These are phyloP conservation scores for Sextonia rubra DNA, from an alignment of 164 flowering plant genomes.

Conservation along the genomic window DNA sequence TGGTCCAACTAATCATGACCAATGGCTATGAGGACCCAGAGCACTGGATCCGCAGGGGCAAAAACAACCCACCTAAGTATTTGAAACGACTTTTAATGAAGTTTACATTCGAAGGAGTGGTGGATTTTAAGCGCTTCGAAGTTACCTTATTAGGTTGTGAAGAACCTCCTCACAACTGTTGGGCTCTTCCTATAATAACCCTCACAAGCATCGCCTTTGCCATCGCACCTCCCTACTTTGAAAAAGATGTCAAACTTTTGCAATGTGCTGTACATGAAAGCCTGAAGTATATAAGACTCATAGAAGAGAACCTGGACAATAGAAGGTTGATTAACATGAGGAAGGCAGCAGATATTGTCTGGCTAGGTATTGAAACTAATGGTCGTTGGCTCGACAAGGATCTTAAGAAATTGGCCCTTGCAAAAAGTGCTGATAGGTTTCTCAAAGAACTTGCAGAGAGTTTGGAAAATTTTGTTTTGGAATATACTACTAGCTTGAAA, in stretches of 20 bases:
- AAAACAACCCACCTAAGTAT: conserved; percentile 35
- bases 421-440: neutral
- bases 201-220: conserved; percentile 47
- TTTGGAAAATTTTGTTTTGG: neutral
- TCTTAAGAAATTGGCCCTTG: neutral
- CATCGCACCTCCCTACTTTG: conserved; percentile 36
- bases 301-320: conserved; percentile 36
- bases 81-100: conserved; percentile 36
- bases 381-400: neutral
- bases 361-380: conserved; percentile 1
- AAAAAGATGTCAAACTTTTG: conserved; percentile 16
- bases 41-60: conserved; percentile 33
- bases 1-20: conserved; percentile 37
- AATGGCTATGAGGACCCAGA: conserved; percentile 33
- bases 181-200: conserved; percentile 71
- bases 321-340: conserved; percentile 23
- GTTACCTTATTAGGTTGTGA: conserved; percentile 26
- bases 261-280: conserved; percentile 37
- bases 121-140: conserved; percentile 38
- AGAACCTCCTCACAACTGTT: conserved; percentile 49
- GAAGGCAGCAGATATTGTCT: conserved; percentile 24
- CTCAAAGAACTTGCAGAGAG: neutral
- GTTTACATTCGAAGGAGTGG: conserved; percentile 33
- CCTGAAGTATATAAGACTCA: conserved; percentile 30
- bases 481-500: neutral